Percentiles rank a stretch among this genome's conserved stretches.
These are phyloP conservation scores for Phyllachora maydis DNA, from an alignment of 2,329 filamentous ascomycete species.

Conservation along the genomic window DNA sequence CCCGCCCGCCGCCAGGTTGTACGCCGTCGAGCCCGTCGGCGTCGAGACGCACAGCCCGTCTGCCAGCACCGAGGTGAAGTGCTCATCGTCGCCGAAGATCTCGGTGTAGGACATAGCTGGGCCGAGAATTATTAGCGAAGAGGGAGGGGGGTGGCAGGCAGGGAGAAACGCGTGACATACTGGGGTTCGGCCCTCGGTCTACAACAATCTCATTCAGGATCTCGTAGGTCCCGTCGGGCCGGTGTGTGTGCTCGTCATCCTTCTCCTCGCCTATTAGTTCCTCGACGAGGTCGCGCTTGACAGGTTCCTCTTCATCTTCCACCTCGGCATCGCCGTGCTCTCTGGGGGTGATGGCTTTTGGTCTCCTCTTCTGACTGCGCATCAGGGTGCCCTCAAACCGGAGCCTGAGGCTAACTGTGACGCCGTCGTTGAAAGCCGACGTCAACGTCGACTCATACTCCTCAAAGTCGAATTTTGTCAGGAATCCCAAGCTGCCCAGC, in stretches of 20 bases:
- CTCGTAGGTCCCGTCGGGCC: slow-evolving; percentile 65
- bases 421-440: slow-evolving; percentile 58
- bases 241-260: slow-evolving; percentile 69
- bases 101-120: slow-evolving; percentile 79
- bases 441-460: slow-evolving; percentile 48
- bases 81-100: slow-evolving; percentile 84
- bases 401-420: slow-evolving; percentile 71
- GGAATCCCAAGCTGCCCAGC: slow-evolving; percentile 76
- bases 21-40: slow-evolving; percentile 84
- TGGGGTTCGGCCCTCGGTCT: slow-evolving; percentile 82
- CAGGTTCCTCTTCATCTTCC: slow-evolving; percentile 16
- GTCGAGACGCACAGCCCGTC: slow-evolving; percentile 90
- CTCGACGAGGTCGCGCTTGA: slow-evolving; percentile 54
- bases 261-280: slow-evolving; percentile 75
- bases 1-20: slow-evolving; percentile 89
- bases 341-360: slow-evolving; percentile 2
- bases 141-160: background rate
- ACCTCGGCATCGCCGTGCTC: slow-evolving; percentile 3
- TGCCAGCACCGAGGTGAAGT: slow-evolving; percentile 83
- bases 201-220: slow-evolving; percentile 96
- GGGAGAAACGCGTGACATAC: slow-evolving; percentile 23
- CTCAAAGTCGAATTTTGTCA: slow-evolving; percentile 91
- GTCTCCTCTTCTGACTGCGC: slow-evolving; percentile 41
- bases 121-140: slow-evolving; percentile 2
- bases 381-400: slow-evolving; percentile 90